Conservation (phyloP, 2,329 filamentous ascomycete genomes). For the Ophiostoma sp. region DNA sequence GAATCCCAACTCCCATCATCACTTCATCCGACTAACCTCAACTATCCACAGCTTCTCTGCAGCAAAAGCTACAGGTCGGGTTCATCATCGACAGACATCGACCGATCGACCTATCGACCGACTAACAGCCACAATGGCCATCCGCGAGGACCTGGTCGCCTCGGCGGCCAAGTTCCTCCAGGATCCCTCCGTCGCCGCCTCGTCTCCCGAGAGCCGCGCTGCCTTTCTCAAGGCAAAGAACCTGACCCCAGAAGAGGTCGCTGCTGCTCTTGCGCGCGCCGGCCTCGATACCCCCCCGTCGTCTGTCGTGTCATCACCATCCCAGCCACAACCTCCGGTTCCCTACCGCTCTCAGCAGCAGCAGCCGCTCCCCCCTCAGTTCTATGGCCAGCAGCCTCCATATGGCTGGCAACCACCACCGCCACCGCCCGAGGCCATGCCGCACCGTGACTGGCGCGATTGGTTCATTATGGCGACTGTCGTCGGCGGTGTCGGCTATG, state of each 20-base stretch:
- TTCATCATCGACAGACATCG: not conserved
- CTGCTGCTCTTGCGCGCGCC: constrained; percentile 71
- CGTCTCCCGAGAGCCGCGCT: constrained; percentile 86
- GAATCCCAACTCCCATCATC: not conserved
- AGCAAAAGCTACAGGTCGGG: not conserved
- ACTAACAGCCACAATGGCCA: constrained; percentile 53
- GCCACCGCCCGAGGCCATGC: constrained; percentile 50
- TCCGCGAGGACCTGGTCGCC: constrained; percentile 86
- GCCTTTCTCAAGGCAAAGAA: constrained; percentile 96
- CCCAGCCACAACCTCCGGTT: constrained; percentile 30
- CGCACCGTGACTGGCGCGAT: constrained; percentile 89
- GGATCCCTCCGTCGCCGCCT: constrained; percentile 83
- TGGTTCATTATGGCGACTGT: constrained; percentile 99
- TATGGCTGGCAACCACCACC: constrained; percentile 52
- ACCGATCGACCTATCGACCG: not conserved
- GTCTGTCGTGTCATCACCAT: constrained; percentile 36
- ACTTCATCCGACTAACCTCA: not conserved
- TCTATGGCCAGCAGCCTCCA: constrained; percentile 36
- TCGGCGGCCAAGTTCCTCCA: constrained; percentile 85
- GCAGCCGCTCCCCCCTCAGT: constrained; percentile 43
- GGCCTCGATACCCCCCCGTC: constrained; percentile 50
- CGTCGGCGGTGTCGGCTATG: constrained; percentile 82
- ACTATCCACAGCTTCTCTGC: not conserved
- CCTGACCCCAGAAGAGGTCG: constrained; percentile 91
- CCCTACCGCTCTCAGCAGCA: constrained; percentile 35